phyloP scores from a whole-genome alignment of 1,284 basidiomycete species.

The Gymnopus androsaceus region DNA sequence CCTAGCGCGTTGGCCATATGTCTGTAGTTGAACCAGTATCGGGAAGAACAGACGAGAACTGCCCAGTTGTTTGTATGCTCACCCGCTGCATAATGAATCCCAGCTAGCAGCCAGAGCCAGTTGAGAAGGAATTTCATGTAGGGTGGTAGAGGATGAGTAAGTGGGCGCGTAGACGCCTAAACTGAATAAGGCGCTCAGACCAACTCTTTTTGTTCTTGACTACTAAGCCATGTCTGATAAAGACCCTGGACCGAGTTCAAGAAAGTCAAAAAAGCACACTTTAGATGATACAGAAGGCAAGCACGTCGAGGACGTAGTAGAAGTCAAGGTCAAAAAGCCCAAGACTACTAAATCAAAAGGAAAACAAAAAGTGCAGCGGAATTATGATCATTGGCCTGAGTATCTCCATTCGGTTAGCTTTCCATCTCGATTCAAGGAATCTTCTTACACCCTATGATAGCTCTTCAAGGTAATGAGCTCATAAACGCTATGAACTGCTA shows the following conservation, averaged over 20 bases:
- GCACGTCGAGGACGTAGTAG: too few relatives aligned
- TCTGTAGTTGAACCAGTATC: constrained; percentile 99
- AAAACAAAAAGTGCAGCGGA: constrained; percentile 16
- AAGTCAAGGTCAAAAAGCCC: neutral
- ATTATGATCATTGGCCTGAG: constrained; percentile 50
- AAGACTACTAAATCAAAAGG: neutral
- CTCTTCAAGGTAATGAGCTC: constrained; percentile 36
- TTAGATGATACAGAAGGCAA: neutral
- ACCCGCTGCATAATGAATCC: too few relatives aligned
- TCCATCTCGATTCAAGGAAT: constrained; percentile 17
- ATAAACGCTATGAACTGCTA: neutral
- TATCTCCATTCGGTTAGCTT: constrained; percentile 54
- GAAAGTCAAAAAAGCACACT: neutral
- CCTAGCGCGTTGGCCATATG: constrained; percentile 98
- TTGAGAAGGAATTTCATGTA: too few relatives aligned
- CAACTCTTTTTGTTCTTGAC: neutral
- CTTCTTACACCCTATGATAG: constrained; percentile 1
- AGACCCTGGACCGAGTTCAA: neutral
- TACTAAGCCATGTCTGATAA: neutral
- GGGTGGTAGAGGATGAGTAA: too few relatives aligned
- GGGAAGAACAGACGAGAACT: constrained; percentile 89
- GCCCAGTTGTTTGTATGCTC: constrained; percentile 98
- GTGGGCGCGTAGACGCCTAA: too few relatives aligned
- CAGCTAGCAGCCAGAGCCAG: too few relatives aligned
- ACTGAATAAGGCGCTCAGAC: too few relatives aligned